Base-by-base conservation (phyloP, 2,329 filamentous ascomycete species). In the Cladosporium sp. region DNA sequence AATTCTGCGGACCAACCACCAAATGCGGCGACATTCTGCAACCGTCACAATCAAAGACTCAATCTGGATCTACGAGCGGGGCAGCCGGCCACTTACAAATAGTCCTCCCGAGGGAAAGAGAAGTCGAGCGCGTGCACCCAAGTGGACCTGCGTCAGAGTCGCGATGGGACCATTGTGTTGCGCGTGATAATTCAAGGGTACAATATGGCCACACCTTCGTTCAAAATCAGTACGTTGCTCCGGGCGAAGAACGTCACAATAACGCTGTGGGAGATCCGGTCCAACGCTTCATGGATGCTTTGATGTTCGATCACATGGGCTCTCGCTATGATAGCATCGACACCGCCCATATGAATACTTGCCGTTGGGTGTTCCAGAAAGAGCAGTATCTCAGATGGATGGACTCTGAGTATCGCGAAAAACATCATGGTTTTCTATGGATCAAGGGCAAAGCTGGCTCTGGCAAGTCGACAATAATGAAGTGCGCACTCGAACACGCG, bases 391-490 rank as follows among this genome's bases (percentile, higher is more conserved):
- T 55, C 3, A 50, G 55, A 15, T 77, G 73, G 74, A 59, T 67
- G 7, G 58, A 72, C 40, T 22, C 50, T 1, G 45, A 43, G 1
- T 27, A 22, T 20, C 27, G 17, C 8, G 19, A 13, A 12, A 7
- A 22, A 41, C 39, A 41, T 27, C 39, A 61, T 50, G 65, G 65
- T 5, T 62, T 71, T 41, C 17, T 73, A 1, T 72, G 69, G 69
- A 65, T 72, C 7, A 68, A 59, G 24, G 69, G 69, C 2, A 71
- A 72, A 43, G 65, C 69, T 15, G 70, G 67, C 3, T 57, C 66
- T 3, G 70, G 68, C 62, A 70, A 51, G 60, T 71, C 56, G 11
- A 76, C 70, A 0, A 50, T 75, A 3, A 66, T 68, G 58, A 70
- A 67, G 45, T 61, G 52, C 47, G 41, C 51, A 3, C 39, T 56